Evolutionary conservation across 345 rosid genomes (phyloP).

Genomic region (Gossypium ekmanianum): DNA sequence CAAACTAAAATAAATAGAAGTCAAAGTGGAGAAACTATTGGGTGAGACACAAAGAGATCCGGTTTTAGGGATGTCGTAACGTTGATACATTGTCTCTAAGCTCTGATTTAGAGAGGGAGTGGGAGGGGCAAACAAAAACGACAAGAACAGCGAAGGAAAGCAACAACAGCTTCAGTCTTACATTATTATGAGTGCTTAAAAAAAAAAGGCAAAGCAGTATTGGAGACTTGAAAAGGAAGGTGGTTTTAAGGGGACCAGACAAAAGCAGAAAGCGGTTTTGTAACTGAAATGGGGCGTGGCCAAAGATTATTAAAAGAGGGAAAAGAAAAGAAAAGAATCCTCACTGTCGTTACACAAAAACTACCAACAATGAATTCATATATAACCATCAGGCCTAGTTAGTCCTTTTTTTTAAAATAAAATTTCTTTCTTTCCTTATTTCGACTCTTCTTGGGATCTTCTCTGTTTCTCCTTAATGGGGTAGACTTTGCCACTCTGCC

Average conservation of each 20-base stretch:
- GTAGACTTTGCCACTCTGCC: slow-evolving; percentile 28
- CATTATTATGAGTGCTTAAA: slow-evolving; percentile 11
- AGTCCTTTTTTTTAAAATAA: not conserved
- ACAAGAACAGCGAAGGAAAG: not conserved
- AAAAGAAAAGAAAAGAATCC: slow-evolving; percentile 11
- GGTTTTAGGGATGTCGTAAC: slow-evolving; percentile 30
- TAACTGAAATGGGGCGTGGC: slow-evolving; percentile 33
- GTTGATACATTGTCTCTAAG: slow-evolving; percentile 18
- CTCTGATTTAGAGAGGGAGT: not conserved
- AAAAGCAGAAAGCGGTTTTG: slow-evolving; percentile 31
- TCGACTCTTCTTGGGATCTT: slow-evolving; percentile 11
- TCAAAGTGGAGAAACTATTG: not conserved
- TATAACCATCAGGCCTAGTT: slow-evolving; percentile 27
- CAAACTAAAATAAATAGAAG: slow-evolving; percentile 2
- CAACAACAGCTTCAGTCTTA: slow-evolving; percentile 12
- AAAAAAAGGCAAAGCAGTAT: not conserved
- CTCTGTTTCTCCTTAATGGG: slow-evolving; percentile 48
- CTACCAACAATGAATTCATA: slow-evolving; percentile 14
- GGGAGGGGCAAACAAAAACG: not conserved
- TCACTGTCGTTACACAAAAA: slow-evolving; percentile 22
- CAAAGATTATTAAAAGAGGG: slow-evolving; percentile 1
- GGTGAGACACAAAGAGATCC: slow-evolving; percentile 18
- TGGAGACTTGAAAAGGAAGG: slow-evolving; percentile 9
- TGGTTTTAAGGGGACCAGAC: slow-evolving; percentile 27
- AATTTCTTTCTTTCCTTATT: not conserved